Evolutionary conservation across 331 rosid species (phyloP).

Genomic region (Prunus yedoensis): DNA sequence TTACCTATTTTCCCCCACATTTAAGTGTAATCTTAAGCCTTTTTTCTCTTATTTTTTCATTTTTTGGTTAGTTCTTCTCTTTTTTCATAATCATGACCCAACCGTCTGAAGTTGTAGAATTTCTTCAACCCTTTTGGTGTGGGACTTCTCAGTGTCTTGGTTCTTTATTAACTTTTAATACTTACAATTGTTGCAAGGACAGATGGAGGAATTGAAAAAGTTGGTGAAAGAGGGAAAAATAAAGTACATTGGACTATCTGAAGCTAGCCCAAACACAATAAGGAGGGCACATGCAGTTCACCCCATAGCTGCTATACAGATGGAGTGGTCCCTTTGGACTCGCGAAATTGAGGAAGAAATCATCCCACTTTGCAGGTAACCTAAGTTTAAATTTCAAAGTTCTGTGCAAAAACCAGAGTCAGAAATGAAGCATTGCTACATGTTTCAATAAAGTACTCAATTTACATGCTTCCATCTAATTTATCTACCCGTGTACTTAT

Average conservation of each 20-base stretch:
- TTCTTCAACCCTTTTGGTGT: not conserved
- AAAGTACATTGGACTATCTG: constrained; percentile 50
- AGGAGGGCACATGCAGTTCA: constrained; percentile 55
- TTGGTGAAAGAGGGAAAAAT: constrained; percentile 49
- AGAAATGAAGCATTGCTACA: too few species aligned
- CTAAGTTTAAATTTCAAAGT: not conserved
- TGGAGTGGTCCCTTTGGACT: constrained; percentile 59
- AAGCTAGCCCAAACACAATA: constrained; percentile 50
- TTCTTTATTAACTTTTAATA: not conserved
- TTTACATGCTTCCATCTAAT: not conserved
- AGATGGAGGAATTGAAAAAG: constrained; percentile 58
- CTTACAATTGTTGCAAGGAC: not conserved
- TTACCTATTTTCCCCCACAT: not conserved
- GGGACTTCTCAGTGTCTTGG: too few species aligned
- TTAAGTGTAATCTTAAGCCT: not conserved
- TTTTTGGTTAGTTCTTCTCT: not conserved
- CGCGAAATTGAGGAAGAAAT: constrained; percentile 42
- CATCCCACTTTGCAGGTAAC: constrained; percentile 42
- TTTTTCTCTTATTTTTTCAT: not conserved
- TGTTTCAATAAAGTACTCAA: too few species aligned
- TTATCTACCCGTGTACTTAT: not conserved
- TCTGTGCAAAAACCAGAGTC: not conserved
- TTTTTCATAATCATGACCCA: not conserved
- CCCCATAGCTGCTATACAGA: constrained; percentile 52
- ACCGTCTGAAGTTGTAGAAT: not conserved